phyloP scores from a whole-genome alignment of 306 rosid species.

The Pterocarpus macrocarpus region DNA sequence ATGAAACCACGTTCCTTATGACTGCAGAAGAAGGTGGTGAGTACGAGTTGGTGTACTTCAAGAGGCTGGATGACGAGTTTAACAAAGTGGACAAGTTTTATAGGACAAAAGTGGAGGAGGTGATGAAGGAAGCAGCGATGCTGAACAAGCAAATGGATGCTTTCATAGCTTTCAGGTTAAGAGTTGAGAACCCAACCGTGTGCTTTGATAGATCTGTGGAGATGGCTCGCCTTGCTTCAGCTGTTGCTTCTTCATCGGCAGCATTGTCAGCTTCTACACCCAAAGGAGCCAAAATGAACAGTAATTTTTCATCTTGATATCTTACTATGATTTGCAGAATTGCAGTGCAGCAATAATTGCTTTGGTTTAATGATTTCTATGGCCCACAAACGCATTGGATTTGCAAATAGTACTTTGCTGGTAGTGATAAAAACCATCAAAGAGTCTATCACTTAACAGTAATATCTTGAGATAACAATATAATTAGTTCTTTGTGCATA shows the following conservation, averaged over 20 bases:
- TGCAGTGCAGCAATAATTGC: not conserved
- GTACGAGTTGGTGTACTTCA: conserved; percentile 65
- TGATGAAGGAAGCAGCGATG: conserved; percentile 66
- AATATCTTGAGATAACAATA: too few species aligned
- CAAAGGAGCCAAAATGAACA: conserved; percentile 41
- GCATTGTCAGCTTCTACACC: conserved; percentile 66
- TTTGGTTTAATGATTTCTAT: too few species aligned
- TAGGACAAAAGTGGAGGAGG: conserved; percentile 61
- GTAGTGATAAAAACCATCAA: not conserved
- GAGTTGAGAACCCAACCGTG: conserved; percentile 65
- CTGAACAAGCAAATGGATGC: conserved; percentile 80
- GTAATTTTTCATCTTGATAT: conserved; percentile 39
- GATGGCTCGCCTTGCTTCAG: conserved; percentile 68
- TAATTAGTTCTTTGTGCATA: not conserved
- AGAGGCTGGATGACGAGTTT: conserved; percentile 66
- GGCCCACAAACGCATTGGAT: too few species aligned
- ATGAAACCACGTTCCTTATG: conserved; percentile 63
- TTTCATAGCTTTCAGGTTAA: conserved; percentile 70
- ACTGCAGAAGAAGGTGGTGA: conserved; percentile 71
- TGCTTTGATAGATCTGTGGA: conserved; percentile 52
- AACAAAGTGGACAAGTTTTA: conserved; percentile 73
- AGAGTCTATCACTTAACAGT: not conserved
- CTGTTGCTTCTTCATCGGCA: conserved; percentile 60
- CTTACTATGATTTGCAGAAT: too few species aligned
- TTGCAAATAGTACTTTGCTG: not conserved